phyloP scores from a whole-genome alignment of 148 eudicot genomes.

The Vaccinium macrocarpon region DNA sequence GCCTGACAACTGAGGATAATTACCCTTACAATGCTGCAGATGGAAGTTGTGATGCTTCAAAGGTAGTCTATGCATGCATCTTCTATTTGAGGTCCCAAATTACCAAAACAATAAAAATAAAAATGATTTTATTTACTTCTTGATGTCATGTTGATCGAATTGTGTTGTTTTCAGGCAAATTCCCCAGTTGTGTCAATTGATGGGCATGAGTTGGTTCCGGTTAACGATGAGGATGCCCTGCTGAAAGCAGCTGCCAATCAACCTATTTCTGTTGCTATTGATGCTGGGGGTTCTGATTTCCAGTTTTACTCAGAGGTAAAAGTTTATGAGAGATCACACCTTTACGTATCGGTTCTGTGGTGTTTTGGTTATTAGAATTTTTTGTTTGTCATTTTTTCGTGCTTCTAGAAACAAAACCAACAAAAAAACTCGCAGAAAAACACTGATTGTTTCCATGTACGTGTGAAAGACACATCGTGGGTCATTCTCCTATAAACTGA shows the following conservation, averaged over 20 bases:
- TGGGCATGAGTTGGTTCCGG: constrained; percentile 77
- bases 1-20: constrained; percentile 55
- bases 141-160: background rate
- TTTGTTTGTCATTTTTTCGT: background rate
- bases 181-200: constrained; percentile 67
- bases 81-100: background rate
- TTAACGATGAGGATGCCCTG: constrained; percentile 64
- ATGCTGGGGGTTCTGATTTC: constrained; percentile 69
- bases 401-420: background rate
- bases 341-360: no score
- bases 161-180: constrained; percentile 34
- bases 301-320: constrained; percentile 80
- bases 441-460: background rate
- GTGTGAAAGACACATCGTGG: background rate
- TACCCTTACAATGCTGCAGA: constrained; percentile 74
- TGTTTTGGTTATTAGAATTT: background rate
- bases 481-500: background rate
- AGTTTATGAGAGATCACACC: background rate
- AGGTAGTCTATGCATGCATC: constrained; percentile 33
- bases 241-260: constrained; percentile 80
- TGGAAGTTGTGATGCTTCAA: constrained; percentile 51
- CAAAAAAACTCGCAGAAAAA: background rate
- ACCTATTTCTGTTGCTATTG: constrained; percentile 80
- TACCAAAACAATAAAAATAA: background rate
- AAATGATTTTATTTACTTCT: background rate